Evolutionary conservation across 352 stramenopile genomes (phyloP).

Genomic region (Globisporangium alternatum): DNA sequence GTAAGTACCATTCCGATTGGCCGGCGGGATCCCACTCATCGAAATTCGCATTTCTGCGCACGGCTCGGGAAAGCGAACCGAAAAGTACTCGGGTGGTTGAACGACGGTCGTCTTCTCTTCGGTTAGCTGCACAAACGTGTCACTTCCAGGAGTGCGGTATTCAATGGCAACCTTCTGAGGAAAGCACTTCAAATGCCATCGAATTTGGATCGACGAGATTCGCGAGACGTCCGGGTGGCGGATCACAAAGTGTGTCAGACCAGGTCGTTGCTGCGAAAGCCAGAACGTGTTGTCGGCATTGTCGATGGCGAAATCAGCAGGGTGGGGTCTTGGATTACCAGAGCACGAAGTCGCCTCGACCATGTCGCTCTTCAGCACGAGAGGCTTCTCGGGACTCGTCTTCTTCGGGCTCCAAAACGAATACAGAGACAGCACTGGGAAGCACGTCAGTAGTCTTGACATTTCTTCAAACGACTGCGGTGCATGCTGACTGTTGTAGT

Average conservation of each 20-base stretch:
- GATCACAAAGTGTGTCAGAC: slow-evolving; percentile 51
- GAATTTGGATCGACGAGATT: slow-evolving; percentile 61
- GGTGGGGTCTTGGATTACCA: slow-evolving; percentile 42
- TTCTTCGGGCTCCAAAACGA: slow-evolving; percentile 84
- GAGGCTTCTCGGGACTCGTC: slow-evolving; percentile 49
- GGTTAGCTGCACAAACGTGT: slow-evolving; percentile 40
- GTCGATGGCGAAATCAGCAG: slow-evolving; percentile 54
- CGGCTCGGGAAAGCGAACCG: slow-evolving; percentile 34
- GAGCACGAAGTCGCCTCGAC: slow-evolving; percentile 58
- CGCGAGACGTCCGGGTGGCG: slow-evolving; percentile 31
- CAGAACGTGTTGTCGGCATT: slow-evolving; percentile 59
- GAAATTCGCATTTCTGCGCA: slow-evolving; percentile 58
- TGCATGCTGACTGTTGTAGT: slow-evolving; percentile 49
- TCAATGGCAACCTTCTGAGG: slow-evolving; percentile 57
- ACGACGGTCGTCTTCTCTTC: slow-evolving; percentile 25
- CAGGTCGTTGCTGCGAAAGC: slow-evolving; percentile 64
- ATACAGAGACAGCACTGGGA: slow-evolving; percentile 75
- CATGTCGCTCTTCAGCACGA: slow-evolving; percentile 37
- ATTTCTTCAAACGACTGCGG: slow-evolving; percentile 76
- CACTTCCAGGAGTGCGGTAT: slow-evolving; percentile 34
- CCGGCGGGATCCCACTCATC: slow-evolving; percentile 54
- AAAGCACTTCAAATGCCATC: slow-evolving; percentile 68
- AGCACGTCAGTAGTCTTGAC: slow-evolving; percentile 66
- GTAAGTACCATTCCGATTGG: slow-evolving; percentile 68
- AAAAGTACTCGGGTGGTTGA: slow-evolving; percentile 31